Percentiles rank a stretch among this genome's conserved stretches.
Evolutionary conservation across 208 protist genomes (phyloP).

Genomic region (Crithidia fasciculata): DNA sequence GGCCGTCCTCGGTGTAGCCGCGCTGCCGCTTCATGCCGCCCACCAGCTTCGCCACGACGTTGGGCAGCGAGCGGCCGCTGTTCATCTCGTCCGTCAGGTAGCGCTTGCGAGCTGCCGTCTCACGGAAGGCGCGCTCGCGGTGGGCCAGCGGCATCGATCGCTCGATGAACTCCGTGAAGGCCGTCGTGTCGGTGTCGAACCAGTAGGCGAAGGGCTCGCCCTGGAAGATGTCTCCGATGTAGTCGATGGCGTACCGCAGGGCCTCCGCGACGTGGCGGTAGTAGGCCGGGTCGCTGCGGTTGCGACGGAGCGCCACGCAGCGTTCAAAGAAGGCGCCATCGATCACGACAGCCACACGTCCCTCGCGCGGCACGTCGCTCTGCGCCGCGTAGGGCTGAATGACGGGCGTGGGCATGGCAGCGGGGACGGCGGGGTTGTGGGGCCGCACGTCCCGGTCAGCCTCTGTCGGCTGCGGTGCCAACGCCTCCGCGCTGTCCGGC

Average conservation of each 20-base stretch:
- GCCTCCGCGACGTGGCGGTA: constrained; percentile 58
- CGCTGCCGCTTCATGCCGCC: constrained; percentile 84
- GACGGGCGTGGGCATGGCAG: background rate
- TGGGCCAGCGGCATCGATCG: constrained; percentile 73
- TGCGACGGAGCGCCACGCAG: constrained; percentile 42
- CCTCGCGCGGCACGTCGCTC: constrained; percentile 28
- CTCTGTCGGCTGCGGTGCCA: background rate
- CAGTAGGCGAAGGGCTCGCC: constrained; percentile 79
- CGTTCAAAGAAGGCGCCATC: constrained; percentile 90
- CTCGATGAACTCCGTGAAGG: constrained; percentile 82
- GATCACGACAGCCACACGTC: constrained; percentile 78
- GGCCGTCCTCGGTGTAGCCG: constrained; percentile 74
- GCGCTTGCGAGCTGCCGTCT: constrained; percentile 56
- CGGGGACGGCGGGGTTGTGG: background rate
- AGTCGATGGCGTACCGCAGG: constrained; percentile 71
- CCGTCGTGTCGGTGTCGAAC: constrained; percentile 84
- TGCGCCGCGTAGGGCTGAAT: constrained; percentile 55
- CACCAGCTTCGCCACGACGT: constrained; percentile 83
- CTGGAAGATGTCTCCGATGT: constrained; percentile 83
- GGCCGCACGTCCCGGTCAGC: background rate
- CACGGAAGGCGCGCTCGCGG: constrained; percentile 62
- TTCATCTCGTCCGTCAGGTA: constrained; percentile 86
- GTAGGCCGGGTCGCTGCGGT: constrained; percentile 48
- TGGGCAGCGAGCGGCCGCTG: constrained; percentile 60
- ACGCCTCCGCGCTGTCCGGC: constrained; percentile 1